Evolutionary conservation across 2,329 filamentous ascomycete species (phyloP).

Genomic region (Apiospora malaysiana): DNA sequence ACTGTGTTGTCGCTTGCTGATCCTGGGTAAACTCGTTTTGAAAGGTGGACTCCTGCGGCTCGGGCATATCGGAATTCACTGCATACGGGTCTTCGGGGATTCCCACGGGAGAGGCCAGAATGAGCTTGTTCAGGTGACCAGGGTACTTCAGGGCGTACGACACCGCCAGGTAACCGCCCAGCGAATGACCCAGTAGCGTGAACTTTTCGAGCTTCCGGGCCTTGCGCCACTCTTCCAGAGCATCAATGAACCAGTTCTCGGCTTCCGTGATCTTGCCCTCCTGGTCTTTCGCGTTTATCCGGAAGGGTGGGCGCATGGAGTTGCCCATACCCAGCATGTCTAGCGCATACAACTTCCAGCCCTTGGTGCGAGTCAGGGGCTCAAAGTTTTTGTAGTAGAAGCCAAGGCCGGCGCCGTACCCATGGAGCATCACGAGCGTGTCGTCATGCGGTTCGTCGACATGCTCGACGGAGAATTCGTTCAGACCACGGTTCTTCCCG

Average conservation of each 20-base stretch:
- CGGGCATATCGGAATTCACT: slow-evolving; percentile 78
- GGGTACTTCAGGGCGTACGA: slow-evolving; percentile 98
- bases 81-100: slow-evolving; percentile 95
- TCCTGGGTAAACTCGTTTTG: slow-evolving; percentile 82
- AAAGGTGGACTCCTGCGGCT: slow-evolving; percentile 74
- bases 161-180: slow-evolving; percentile 93
- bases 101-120: slow-evolving; percentile 91
- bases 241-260: slow-evolving; percentile 95
- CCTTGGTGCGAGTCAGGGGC: slow-evolving; percentile 74
- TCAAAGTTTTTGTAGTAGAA: slow-evolving; percentile 99
- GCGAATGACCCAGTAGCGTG: slow-evolving; percentile 88
- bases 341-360: slow-evolving; percentile 92
- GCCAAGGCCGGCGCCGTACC: slow-evolving; percentile 92
- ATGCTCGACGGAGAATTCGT: slow-evolving; percentile 91
- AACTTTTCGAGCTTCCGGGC: slow-evolving; percentile 90
- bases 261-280: slow-evolving; percentile 85
- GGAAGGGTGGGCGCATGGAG: slow-evolving; percentile 83
- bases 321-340: slow-evolving; percentile 96
- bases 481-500: slow-evolving; percentile 85
- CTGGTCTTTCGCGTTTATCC: slow-evolving; percentile 80
- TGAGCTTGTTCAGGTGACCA: slow-evolving; percentile 91
- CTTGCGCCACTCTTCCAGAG: slow-evolving; percentile 93
- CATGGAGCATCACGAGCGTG: slow-evolving; percentile 93
- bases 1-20: slow-evolving; percentile 52
- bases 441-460: slow-evolving; percentile 80